A percentile compares a stretch with the other conserved stretches of the same genome.
These are phyloP conservation scores for Penicillium turbatum DNA, from an alignment of 495 filamentous ascomycete genomes.

Conservation along the genomic window DNA sequence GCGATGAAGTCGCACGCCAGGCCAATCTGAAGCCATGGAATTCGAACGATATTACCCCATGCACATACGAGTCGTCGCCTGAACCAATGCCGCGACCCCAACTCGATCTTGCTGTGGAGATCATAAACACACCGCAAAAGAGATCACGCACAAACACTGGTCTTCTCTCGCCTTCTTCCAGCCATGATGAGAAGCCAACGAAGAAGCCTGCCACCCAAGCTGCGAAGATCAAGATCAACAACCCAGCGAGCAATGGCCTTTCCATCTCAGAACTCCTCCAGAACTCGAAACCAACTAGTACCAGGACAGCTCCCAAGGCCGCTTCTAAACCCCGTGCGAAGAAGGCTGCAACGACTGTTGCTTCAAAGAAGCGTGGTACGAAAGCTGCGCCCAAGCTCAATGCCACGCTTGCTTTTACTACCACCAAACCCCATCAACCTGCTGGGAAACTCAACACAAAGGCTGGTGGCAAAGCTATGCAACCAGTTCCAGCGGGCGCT, in stretches of 20 bases:
- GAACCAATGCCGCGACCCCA: conserved; percentile 29
- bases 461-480: conserved; percentile 34
- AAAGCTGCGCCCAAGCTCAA: conserved; percentile 25
- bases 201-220: conserved; percentile 11
- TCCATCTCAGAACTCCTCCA: conserved; percentile 32
- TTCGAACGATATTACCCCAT: conserved; percentile 59
- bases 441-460: conserved; percentile 25
- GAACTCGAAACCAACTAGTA: conserved; percentile 6
- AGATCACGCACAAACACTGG: conserved; percentile 35
- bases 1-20: conserved; percentile 77
- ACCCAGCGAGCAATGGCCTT: conserved; percentile 31
- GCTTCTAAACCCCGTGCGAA: conserved; percentile 20
- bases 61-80: conserved; percentile 12
- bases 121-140: conserved; percentile 36
- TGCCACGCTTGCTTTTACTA: conserved; percentile 25
- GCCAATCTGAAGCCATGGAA: conserved; percentile 57
- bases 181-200: conserved; percentile 35
- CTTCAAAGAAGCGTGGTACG: conserved; percentile 19
- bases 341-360: neutral
- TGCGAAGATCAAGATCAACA: conserved; percentile 14
- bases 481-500: conserved; percentile 36
- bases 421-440: conserved; percentile 31
- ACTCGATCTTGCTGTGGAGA: conserved; percentile 34
- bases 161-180: conserved; percentile 62
- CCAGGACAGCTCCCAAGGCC: neutral